phyloP scores from a whole-genome alignment of 2,329 filamentous ascomycete species.

The Exophiala sp. region DNA sequence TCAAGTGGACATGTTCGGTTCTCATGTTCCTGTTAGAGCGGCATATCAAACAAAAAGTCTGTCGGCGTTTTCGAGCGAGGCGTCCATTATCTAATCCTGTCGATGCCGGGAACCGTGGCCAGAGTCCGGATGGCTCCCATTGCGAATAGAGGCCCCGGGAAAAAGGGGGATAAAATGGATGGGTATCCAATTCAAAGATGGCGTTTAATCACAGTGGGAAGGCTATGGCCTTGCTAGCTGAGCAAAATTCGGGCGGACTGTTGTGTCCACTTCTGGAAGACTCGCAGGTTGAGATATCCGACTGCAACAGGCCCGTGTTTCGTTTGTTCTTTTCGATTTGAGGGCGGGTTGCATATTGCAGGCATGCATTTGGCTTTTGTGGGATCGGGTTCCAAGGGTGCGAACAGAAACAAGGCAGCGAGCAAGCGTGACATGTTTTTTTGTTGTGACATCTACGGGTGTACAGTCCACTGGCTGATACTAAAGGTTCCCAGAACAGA shows the following conservation, averaged over 20 bases:
- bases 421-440: constrained; percentile 9
- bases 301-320: constrained; percentile 7
- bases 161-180: constrained; percentile 8
- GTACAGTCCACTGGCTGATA: constrained; percentile 18
- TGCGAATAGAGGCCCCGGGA: constrained; percentile 13
- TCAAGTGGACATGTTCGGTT: constrained; percentile 7
- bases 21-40: constrained; percentile 22
- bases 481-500: background rate
- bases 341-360: constrained; percentile 20
- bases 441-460: constrained; percentile 11
- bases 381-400: constrained; percentile 8
- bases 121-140: constrained; percentile 10
- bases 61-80: constrained; percentile 22
- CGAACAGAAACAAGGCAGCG: constrained; percentile 3
- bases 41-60: constrained; percentile 21
- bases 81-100: constrained; percentile 13
- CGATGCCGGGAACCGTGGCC: constrained; percentile 12
- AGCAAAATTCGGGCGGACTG: constrained; percentile 4
- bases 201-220: constrained; percentile 17
- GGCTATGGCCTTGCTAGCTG: constrained; percentile 2
- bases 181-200: constrained; percentile 8
- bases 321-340: constrained; percentile 16
- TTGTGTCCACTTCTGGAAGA: background rate
- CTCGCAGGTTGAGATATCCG: background rate
- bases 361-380: constrained; percentile 15